Evolutionary conservation across 106 monocot species (phyloP), one percentile per base, ranked within the genome.

Genomic region (Phalaenopsis equestris): DNA sequence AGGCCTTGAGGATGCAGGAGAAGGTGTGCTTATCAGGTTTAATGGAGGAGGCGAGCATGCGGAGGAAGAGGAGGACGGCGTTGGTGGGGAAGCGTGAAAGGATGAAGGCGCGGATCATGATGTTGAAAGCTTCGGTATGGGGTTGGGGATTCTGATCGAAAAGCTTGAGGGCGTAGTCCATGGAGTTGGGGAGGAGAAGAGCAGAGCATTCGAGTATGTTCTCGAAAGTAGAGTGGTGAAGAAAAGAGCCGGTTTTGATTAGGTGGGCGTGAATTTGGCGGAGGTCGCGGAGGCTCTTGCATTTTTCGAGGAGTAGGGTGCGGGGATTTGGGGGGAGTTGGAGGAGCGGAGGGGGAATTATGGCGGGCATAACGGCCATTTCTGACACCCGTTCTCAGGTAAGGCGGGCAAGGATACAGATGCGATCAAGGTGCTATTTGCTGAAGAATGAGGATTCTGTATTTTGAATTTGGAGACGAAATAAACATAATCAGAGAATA

Each of bases 101-200:
- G 78, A 76, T 86, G 84, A 87, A 84, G 82, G 87, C 87, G 17
- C 89, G 87, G 77, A 89, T 87, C 77, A 89, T 55, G 83, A 89
- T 86, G 86, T 84, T 86, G 79, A 83, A 86, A 38, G 83, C 76
- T 1, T 85, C 72, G 41, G 90, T 57, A 42, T 84, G 79, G 11
- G 86, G 89, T 41, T 0, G 6, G 2, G 79, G 84, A 52, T 77
- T 56, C 36, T 42, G 65, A 72, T 70, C 70, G 83, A 93, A 88
- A 55, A 90, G 15, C 23, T 84, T 24, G 86, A 88, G 79, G 81
- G 90, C 93, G 75, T 93, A 85, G 43, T 17, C 24, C 78, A 92
- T 75, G 81, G 23, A 16, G 78, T 39, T 67, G 61, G 86, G 88
- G 64, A 90, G 23, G 81, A 55, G n/a, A 72, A 92, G 84, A 30